A percentile compares a stretch with the other conserved stretches of the same genome.
phyloP scores from a whole-genome alignment of 2,329 filamentous ascomycete genomes.

The Simplicillium sp. region DNA sequence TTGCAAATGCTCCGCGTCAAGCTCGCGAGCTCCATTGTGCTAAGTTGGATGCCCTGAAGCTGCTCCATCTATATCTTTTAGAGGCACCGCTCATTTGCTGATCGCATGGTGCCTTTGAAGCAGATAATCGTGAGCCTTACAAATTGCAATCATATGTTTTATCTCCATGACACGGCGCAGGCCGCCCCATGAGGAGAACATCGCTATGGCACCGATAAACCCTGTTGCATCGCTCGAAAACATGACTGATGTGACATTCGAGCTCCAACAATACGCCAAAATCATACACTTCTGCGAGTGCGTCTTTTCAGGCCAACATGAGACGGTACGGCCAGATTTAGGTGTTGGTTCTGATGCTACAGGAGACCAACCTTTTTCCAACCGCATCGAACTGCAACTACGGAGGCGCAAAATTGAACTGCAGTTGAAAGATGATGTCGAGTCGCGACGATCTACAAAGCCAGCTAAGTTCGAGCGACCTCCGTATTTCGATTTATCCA shows the following conservation, averaged over 20 bases:
- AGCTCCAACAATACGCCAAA: slow-evolving; percentile 64
- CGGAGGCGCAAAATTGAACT: slow-evolving; percentile 77
- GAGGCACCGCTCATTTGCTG: not conserved
- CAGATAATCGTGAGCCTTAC: too few species aligned
- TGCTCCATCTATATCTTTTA: too few species aligned
- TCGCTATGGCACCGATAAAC: too few species aligned
- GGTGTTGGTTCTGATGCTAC: slow-evolving; percentile 7
- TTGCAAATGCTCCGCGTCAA: too few species aligned
- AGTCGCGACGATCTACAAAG: slow-evolving; percentile 43
- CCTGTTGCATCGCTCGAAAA: too few species aligned
- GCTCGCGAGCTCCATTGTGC: too few species aligned
- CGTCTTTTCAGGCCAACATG: slow-evolving; percentile 68
- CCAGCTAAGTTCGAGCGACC: slow-evolving; percentile 41
- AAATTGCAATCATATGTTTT: not conserved
- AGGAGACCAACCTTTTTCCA: slow-evolving; percentile 22
- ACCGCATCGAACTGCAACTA: slow-evolving; percentile 61
- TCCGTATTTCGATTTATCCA: slow-evolving; percentile 60
- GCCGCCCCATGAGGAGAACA: too few species aligned
- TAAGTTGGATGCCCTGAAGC: too few species aligned
- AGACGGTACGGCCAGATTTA: slow-evolving; percentile 14
- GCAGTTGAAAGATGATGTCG: slow-evolving; percentile 65
- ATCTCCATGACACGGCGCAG: not conserved
- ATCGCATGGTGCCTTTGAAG: too few species aligned
- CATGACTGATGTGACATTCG: slow-evolving; percentile 31
- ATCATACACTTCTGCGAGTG: slow-evolving; percentile 74